phyloP scores from a whole-genome alignment of 2,329 filamentous ascomycete genomes.

The Aspergillus sclerotialis region DNA sequence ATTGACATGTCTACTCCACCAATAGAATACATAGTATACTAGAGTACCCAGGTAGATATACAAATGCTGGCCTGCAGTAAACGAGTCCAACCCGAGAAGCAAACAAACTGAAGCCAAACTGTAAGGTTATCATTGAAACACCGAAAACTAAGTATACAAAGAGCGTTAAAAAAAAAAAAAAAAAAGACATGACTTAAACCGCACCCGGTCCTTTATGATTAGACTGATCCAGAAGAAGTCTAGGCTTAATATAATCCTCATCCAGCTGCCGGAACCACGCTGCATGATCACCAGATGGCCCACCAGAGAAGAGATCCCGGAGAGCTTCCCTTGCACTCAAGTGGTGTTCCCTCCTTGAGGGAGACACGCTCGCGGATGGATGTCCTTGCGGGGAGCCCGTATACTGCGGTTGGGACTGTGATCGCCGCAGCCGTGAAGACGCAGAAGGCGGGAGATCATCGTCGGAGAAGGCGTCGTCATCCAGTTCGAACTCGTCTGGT shows the following conservation, averaged over 20 bases:
- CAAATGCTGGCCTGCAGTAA: too few relatives aligned
- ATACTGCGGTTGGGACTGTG: conserved; percentile 26
- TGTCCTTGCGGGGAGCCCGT: conserved; percentile 12
- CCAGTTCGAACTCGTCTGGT: conserved; percentile 30
- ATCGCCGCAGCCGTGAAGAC: conserved; percentile 26
- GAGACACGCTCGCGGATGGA: conserved; percentile 19
- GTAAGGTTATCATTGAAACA: conserved; percentile 2
- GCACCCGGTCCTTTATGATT: conserved; percentile 36
- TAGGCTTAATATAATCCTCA: conserved; percentile 93
- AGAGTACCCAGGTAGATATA: too few relatives aligned
- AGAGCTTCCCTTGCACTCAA: conserved; percentile 72
- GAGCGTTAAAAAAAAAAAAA: too few relatives aligned
- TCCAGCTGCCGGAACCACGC: conserved; percentile 88
- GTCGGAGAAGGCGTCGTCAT: conserved; percentile 32
- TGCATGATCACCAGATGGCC: conserved; percentile 72
- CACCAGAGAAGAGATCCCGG: conserved; percentile 67
- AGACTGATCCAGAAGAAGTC: conserved; percentile 69
- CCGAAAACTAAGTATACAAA: conserved; percentile 1
- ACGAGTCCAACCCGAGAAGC: too few relatives aligned
- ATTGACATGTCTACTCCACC: too few relatives aligned
- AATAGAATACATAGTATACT: too few relatives aligned
- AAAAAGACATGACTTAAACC: too few relatives aligned
- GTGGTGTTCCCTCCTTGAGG: conserved; percentile 26
- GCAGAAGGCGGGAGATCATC: conserved; percentile 55
- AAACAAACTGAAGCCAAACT: conserved; percentile 7